phyloP scores from a whole-genome alignment of 1,139 yeast species.

The Barnettozyma hawaiiensis region DNA sequence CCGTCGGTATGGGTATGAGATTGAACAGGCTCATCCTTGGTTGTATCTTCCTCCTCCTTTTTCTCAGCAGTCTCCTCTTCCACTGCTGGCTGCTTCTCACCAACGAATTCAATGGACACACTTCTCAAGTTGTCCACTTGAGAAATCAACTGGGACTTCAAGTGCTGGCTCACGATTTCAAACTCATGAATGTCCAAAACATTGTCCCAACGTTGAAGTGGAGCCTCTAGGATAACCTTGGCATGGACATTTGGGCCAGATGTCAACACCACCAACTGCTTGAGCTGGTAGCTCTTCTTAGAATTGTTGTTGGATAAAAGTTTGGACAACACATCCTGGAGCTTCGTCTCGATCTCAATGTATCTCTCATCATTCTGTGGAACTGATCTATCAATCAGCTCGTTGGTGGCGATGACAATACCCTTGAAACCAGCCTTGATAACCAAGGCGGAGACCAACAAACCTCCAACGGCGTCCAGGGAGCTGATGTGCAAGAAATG shows the following conservation, averaged over 20 bases:
- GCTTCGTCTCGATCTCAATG: conserved; percentile 32
- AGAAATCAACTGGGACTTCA: conserved; percentile 22
- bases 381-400: conserved; percentile 61
- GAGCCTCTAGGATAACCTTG: conserved; percentile 36
- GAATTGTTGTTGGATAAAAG: conserved; percentile 33
- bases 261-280: conserved; percentile 50
- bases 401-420: conserved; percentile 61
- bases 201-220: conserved; percentile 38
- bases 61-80: conserved; percentile 21
- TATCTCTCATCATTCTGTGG: conserved; percentile 38
- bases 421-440: conserved; percentile 82
- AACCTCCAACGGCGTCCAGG: conserved; percentile 89
- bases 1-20: conserved; percentile 25
- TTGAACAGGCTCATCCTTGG: conserved; percentile 9
- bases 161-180: conserved; percentile 37
- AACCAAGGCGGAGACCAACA: conserved; percentile 74
- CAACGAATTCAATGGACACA: conserved; percentile 31
- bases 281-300: conserved; percentile 36
- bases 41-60: conserved; percentile 11
- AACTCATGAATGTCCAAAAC: conserved; percentile 40
- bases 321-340: conserved; percentile 32
- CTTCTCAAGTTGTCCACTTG: conserved; percentile 30
- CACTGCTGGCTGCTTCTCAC: conserved; percentile 27
- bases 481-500: conserved; percentile 70
- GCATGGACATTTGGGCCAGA: conserved; percentile 65